A percentile compares a stretch with the other conserved stretches of the same genome.
phyloP scores from a whole-genome alignment of 768 basidiomycete genomes.

The Paxillus involutus region DNA sequence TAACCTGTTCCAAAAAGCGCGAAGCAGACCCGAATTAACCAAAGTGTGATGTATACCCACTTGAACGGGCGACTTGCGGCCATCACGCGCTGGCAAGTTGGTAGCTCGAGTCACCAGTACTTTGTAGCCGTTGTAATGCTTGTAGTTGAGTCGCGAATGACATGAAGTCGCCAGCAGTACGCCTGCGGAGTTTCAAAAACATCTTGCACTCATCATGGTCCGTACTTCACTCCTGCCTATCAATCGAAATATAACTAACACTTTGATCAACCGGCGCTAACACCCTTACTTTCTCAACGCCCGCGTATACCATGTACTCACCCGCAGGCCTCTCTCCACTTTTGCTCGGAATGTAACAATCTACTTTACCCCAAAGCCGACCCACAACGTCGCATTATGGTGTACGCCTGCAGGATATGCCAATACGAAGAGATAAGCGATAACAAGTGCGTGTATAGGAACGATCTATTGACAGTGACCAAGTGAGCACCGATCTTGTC shows the following conservation, averaged over 20 bases:
- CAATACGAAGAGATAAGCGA: conserved; percentile 80
- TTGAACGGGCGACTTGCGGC: conserved; percentile 13
- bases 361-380: conserved; percentile 93
- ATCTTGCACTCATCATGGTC: conserved; percentile 26
- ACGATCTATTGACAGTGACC: conserved; percentile 90
- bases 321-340: conserved; percentile 75
- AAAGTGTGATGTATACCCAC: conserved; percentile 21
- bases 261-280: not conserved
- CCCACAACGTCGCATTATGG: conserved; percentile 77
- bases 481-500: conserved; percentile 54
- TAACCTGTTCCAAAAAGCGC: conserved; percentile 37
- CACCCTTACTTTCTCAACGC: not conserved
- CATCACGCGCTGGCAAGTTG: conserved; percentile 3
- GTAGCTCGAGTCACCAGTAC: not conserved
- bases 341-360: conserved; percentile 95
- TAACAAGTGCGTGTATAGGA: conserved; percentile 89
- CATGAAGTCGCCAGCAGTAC: not conserved
- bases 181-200: conserved; percentile 29
- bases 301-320: not conserved
- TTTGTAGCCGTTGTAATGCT: not conserved
- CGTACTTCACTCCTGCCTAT: conserved; percentile 14
- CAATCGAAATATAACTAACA: conserved; percentile 15
- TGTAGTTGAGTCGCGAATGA: not conserved
- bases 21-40: conserved; percentile 27
- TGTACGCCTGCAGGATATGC: conserved; percentile 92